Percentiles rank a stretch among this genome's conserved stretches.
These are phyloP conservation scores for Herpotrichia juniperi DNA, from an alignment of 2,329 filamentous ascomycete genomes.

Conservation along the genomic window DNA sequence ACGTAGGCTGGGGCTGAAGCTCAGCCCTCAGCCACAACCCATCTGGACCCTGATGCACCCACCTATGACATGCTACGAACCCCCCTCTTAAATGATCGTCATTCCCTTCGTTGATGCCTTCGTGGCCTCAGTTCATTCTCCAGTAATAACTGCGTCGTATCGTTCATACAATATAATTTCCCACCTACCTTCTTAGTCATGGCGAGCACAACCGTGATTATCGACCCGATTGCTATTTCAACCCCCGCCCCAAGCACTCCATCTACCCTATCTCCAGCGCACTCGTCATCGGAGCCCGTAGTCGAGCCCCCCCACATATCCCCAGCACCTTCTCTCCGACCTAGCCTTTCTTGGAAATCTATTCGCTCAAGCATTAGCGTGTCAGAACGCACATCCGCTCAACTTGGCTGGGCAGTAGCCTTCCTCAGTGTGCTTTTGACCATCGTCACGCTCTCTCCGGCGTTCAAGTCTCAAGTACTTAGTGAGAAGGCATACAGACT, in stretches of 20 bases:
- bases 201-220: conserved; percentile 2
- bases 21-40: conserved; percentile 4
- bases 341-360: conserved; percentile 20
- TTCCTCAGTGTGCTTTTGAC: conserved; percentile 21
- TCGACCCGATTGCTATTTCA: neutral
- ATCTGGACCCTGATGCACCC: neutral
- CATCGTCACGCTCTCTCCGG: conserved; percentile 21
- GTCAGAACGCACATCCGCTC: conserved; percentile 17
- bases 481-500: conserved; percentile 18
- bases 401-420: conserved; percentile 23
- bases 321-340: conserved; percentile 7
- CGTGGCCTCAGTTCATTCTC: conserved; percentile 5
- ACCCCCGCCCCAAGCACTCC: neutral
- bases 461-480: conserved; percentile 19
- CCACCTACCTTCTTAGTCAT: conserved; percentile 2
- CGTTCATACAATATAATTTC: neutral
- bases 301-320: neutral
- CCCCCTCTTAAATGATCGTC: conserved; percentile 15
- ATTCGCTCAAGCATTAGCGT: conserved; percentile 16
- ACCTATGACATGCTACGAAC: neutral
- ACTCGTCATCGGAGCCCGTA: neutral
- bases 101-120: conserved; percentile 14
- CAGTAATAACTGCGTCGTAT: neutral
- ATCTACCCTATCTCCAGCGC: neutral
- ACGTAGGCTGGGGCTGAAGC: conserved; percentile 2